Conservation (phyloP, 2,329 filamentous ascomycete species). For the Aspergillus jensenii region DNA sequence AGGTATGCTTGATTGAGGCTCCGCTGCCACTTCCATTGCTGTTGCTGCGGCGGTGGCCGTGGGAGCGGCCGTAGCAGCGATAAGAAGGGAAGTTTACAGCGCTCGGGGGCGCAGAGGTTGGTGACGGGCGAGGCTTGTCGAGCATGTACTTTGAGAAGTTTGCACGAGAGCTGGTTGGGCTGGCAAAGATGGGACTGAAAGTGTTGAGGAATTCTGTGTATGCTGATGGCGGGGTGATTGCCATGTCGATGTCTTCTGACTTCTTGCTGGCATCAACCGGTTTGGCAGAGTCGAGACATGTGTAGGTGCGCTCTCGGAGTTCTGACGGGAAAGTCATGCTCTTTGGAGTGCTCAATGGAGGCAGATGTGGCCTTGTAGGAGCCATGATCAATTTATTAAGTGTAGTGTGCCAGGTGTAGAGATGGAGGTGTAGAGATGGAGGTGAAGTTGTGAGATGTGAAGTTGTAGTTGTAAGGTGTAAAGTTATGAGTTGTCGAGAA, state of each 20-base stretch:
- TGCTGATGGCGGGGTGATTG: slow-evolving; percentile 83
- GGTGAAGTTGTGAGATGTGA: no score
- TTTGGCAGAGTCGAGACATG: slow-evolving; percentile 65
- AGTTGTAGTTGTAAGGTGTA: no score
- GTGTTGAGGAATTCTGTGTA: slow-evolving; percentile 91
- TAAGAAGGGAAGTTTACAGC: slow-evolving; percentile 42
- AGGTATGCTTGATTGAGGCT: slow-evolving; percentile 12
- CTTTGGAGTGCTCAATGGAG: slow-evolving; percentile 43
- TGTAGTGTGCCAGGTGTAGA: no score
- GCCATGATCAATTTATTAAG: slow-evolving; percentile 17
- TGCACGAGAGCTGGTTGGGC: slow-evolving; percentile 60
- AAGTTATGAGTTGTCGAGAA: no score
- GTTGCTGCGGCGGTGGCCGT: background rate
- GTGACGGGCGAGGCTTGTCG: slow-evolving; percentile 31
- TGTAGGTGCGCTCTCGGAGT: slow-evolving; percentile 57
- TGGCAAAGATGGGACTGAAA: slow-evolving; percentile 69
- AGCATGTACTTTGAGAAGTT: slow-evolving; percentile 48
- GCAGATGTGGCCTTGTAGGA: slow-evolving; percentile 33
- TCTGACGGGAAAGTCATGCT: slow-evolving; percentile 51
- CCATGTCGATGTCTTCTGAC: slow-evolving; percentile 67
- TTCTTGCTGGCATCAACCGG: slow-evolving; percentile 35
- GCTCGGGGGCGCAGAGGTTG: slow-evolving; percentile 35
- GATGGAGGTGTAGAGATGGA: no score
- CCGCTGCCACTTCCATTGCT: slow-evolving; percentile 35
- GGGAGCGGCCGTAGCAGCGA: slow-evolving; percentile 37